Conservation (phyloP, 2,329 filamentous ascomycete species). For the Phialocephala sp. region DNA sequence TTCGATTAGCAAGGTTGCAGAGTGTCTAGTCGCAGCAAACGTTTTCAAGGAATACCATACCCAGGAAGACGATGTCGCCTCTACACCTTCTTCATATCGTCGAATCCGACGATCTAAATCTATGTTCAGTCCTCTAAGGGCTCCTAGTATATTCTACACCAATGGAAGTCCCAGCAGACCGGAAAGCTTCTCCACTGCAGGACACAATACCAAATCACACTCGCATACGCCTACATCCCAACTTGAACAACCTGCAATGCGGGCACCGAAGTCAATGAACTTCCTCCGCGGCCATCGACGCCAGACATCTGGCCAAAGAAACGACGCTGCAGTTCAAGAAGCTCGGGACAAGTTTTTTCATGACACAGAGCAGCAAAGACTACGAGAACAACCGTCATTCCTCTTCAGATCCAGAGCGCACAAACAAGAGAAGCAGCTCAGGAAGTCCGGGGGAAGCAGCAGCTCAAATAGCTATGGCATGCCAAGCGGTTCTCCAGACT, state of each 20-base stretch:
- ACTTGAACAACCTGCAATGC: constrained; percentile 43
- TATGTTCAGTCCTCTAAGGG: constrained; percentile 50
- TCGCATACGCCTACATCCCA: constrained; percentile 35
- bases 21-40: constrained; percentile 46
- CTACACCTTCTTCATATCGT: constrained; percentile 54
- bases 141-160: constrained; percentile 38
- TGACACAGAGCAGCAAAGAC: constrained; percentile 44
- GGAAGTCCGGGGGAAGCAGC: constrained; percentile 56
- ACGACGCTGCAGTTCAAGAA: constrained; percentile 46
- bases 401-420: constrained; percentile 49
- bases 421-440: constrained; percentile 45
- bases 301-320: constrained; percentile 35
- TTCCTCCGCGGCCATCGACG: constrained; percentile 49
- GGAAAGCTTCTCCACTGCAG: constrained; percentile 22
- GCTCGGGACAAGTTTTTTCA: constrained; percentile 47
- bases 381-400: constrained; percentile 51
- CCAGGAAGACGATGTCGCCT: constrained; percentile 54
- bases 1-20: constrained; percentile 33
- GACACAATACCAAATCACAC: constrained; percentile 21
- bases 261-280: constrained; percentile 61
- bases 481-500: constrained; percentile 38
- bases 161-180: constrained; percentile 37
- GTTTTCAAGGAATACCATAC: constrained; percentile 52
- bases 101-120: constrained; percentile 61
- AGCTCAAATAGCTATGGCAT: constrained; percentile 47